phyloP scores from a whole-genome alignment of 2,329 filamentous ascomycete genomes.

The Hymenoscyphus albidus region DNA sequence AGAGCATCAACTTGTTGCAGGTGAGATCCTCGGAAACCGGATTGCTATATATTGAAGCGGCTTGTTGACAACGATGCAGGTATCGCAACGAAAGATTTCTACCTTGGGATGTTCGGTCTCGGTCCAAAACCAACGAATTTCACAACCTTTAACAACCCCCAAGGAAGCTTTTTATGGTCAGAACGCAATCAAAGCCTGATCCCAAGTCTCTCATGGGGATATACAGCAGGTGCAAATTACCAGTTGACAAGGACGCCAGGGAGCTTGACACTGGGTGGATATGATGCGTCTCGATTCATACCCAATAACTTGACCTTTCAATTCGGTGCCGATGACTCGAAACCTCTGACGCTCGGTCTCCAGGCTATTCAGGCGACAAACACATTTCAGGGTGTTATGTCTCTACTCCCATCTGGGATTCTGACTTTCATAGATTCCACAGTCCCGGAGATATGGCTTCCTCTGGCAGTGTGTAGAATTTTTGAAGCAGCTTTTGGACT shows the following conservation, averaged over 20 bases:
- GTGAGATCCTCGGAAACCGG: constrained; percentile 17
- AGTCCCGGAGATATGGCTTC: constrained; percentile 36
- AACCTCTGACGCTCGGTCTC: constrained; percentile 36
- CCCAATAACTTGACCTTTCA: not conserved
- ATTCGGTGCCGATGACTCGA: not conserved
- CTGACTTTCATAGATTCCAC: constrained; percentile 33
- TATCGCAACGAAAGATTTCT: constrained; percentile 18
- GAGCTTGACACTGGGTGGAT: constrained; percentile 40
- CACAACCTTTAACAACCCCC: constrained; percentile 35
- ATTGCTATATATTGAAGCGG: not conserved
- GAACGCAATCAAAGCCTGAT: constrained; percentile 37
- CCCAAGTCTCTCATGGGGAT: constrained; percentile 40
- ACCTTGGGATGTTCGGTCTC: constrained; percentile 38
- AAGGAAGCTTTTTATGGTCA: constrained; percentile 36
- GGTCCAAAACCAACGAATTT: constrained; percentile 39
- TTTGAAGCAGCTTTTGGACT: constrained; percentile 35
- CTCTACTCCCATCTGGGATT: constrained; percentile 28
- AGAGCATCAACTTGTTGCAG: constrained; percentile 19
- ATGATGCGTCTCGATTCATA: constrained; percentile 30
- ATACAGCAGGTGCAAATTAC: constrained; percentile 41
- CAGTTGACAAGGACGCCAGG: constrained; percentile 33
- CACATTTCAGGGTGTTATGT: constrained; percentile 6
- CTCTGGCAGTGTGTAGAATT: constrained; percentile 32
- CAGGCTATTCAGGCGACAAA: constrained; percentile 35
- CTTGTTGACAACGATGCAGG: constrained; percentile 6